Evolutionary conservation across 129 eudicot genomes (phyloP).

Genomic region (sunflower (Helianthus annuus)): DNA sequence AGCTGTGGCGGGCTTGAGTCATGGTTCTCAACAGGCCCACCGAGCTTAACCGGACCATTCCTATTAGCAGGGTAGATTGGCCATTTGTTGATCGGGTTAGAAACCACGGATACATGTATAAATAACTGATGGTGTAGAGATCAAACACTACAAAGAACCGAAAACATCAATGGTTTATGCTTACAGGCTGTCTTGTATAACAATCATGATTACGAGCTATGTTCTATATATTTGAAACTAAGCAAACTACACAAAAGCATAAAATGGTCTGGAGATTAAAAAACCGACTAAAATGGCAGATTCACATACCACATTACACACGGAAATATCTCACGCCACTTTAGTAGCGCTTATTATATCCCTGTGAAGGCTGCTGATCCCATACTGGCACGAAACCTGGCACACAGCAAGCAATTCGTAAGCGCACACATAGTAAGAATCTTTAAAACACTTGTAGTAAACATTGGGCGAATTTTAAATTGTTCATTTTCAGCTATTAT

Average conservation of each 20-base stretch:
- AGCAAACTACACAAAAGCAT: slow-evolving; percentile 28
- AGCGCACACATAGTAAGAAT: not conserved
- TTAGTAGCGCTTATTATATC: slow-evolving; percentile 74
- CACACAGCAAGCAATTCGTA: slow-evolving; percentile 29
- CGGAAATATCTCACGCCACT: slow-evolving; percentile 25
- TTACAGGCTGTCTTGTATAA: slow-evolving; percentile 25
- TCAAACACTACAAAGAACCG: slow-evolving; percentile 18
- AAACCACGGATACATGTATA: not conserved
- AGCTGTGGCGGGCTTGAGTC: not conserved
- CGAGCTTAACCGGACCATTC: slow-evolving; percentile 1
- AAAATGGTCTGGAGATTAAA: slow-evolving; percentile 16
- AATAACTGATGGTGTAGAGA: slow-evolving; percentile 3
- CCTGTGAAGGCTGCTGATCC: slow-evolving; percentile 93
- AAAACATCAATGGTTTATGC: slow-evolving; percentile 9
- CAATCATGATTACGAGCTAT: slow-evolving; percentile 27
- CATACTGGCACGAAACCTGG: slow-evolving; percentile 75
- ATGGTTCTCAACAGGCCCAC: not conserved
- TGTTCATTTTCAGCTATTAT: not conserved
- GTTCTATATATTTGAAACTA: slow-evolving; percentile 24
- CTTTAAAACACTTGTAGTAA: not conserved
- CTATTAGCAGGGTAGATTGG: not conserved
- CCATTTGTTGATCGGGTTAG: not conserved
- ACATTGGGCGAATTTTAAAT: not conserved
- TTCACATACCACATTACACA: slow-evolving; percentile 37
- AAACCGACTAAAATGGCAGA: slow-evolving; percentile 22